phyloP scores from a whole-genome alignment of 2,329 filamentous ascomycete genomes.

The Cadophora sp. region DNA sequence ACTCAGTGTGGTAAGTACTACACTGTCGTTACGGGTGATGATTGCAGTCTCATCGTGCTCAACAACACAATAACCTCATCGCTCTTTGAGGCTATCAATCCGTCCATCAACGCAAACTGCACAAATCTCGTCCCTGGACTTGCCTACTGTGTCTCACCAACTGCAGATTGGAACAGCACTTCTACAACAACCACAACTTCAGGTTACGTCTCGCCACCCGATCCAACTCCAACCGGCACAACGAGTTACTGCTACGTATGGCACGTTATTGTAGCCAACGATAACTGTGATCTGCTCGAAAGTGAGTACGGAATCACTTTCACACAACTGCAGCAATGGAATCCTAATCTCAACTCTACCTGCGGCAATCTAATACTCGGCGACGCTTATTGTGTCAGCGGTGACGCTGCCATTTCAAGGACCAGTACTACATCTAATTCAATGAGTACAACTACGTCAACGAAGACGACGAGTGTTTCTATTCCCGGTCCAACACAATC shows the following conservation, averaged over 20 bases:
- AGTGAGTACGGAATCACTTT: constrained; percentile 33
- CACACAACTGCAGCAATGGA: constrained; percentile 43
- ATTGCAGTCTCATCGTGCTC: constrained; percentile 30
- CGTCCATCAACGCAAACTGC: constrained; percentile 42
- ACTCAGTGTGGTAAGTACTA: constrained; percentile 35
- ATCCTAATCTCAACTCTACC: constrained; percentile 41
- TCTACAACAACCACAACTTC: background rate
- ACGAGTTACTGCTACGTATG: constrained; percentile 23
- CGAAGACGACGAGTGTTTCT: background rate
- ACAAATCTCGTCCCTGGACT: constrained; percentile 44
- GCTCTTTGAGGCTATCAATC: constrained; percentile 38
- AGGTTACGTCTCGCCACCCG: constrained; percentile 4
- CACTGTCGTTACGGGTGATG: constrained; percentile 29
- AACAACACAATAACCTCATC: constrained; percentile 26
- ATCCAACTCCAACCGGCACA: constrained; percentile 18
- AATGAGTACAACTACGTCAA: constrained; percentile 10
- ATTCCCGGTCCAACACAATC: constrained; percentile 10
- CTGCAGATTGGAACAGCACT: constrained; percentile 17
- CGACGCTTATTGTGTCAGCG: constrained; percentile 14
- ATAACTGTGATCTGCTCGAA: constrained; percentile 34
- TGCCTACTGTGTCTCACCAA: constrained; percentile 34
- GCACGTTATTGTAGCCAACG: constrained; percentile 21
- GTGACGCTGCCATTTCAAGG: constrained; percentile 9
- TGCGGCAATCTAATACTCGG: constrained; percentile 39
- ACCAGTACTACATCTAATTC: constrained; percentile 12